Percentiles rank a stretch among this genome's conserved stretches.
Conservation (phyloP, 441 rosid genomes). For the Isatis lusitanica region DNA sequence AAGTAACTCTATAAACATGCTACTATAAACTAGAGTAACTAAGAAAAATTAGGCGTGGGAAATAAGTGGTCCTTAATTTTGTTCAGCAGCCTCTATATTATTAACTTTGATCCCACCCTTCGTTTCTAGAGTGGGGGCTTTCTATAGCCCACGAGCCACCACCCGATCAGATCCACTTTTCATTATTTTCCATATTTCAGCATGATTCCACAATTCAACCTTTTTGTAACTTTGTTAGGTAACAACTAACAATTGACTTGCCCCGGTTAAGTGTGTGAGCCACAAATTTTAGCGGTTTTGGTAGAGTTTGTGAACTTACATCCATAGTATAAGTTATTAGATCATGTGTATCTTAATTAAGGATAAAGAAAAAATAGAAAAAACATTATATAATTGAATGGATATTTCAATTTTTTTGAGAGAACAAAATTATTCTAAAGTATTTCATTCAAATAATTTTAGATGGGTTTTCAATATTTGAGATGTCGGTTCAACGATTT, state of each 20-base stretch:
- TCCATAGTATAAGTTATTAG: too few relatives aligned
- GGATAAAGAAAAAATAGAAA: too few relatives aligned
- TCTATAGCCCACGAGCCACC: neutral
- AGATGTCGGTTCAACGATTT: too few relatives aligned
- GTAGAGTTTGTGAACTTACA: neutral
- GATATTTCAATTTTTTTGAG: too few relatives aligned
- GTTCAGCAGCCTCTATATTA: slow-evolving; percentile 18
- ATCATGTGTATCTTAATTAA: too few relatives aligned
- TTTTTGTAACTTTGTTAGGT: neutral
- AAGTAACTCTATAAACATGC: too few relatives aligned
- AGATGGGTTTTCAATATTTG: too few relatives aligned
- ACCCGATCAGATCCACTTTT: neutral
- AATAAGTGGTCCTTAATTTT: slow-evolving; percentile 1
- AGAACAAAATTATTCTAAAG: too few relatives aligned
- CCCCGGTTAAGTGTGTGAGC: neutral
- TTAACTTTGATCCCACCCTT: slow-evolving; percentile 5
- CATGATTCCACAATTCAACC: neutral
- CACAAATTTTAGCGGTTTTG: neutral
- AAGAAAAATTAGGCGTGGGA: slow-evolving; percentile 20
- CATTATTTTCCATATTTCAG: neutral
- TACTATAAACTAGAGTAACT: too few relatives aligned
- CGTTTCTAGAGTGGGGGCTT: slow-evolving; percentile 23
- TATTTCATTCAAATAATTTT: too few relatives aligned
- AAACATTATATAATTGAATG: too few relatives aligned
- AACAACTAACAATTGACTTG: neutral